Evolutionary conservation across 176 grass and related monocot species (phyloP), one percentile per base, ranked within the genome.

Genomic region (Rhynchospora pubera): DNA sequence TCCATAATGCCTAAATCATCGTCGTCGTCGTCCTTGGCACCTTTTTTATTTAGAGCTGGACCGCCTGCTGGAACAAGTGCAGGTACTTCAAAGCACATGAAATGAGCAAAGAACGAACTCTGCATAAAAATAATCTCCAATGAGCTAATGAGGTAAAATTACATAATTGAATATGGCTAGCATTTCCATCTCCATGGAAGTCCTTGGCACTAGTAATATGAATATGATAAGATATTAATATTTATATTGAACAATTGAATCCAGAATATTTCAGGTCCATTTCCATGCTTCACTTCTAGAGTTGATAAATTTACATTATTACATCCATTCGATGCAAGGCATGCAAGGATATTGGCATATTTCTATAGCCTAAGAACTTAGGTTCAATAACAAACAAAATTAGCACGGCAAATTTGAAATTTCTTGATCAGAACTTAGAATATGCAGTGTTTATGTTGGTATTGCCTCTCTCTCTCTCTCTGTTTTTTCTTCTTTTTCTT

Each of bases 31-130:
- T 89, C 84, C 0, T 85, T 88, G 86, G 79, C 60, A 51, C 45
- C 62, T 67, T 82, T 82, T 43, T 82, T 82, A 32, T 82, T 66
- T 8, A 7, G 62, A 82, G 61, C 79, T n/a, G 79, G 79, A 30
- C 60, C 59, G 67, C 79, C 79, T 8, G 61, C 28, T 14, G 79
- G 79, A 66, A 82, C 79, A 51, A 82, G 79, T 2, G 79, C 79
- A 50, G 79, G 79, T 48, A 82, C 96, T 91, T 99, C 96, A 79
- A 99, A 99, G 82, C 96, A 99, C 96, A 95, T 99, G 85, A 99
- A 99, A 95, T 99, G 96, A 85, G 96, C 96, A 93, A 99, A 99
- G 79, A 99, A 99, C 10, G 96, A 99, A 90, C 96, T 99, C 96
- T 99, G 79, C 48, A 84, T 80, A 86, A 66, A 62, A 80, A 86